Evolutionary conservation across 1,139 yeast species (phyloP).

Genomic region (Zygosaccharomyces sapae): DNA sequence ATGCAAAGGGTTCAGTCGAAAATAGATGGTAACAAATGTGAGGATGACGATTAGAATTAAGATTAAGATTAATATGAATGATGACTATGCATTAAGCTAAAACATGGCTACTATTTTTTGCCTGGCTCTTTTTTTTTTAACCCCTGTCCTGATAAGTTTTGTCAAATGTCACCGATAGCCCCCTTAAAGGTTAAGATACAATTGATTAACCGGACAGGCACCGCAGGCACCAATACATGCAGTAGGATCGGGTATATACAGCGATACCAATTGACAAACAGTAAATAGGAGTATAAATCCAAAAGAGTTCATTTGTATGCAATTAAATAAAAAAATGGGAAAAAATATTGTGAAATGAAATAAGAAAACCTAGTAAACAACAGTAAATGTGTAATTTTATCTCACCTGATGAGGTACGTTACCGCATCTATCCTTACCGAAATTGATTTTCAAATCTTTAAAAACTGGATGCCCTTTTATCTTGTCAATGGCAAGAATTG

Average conservation of each 20-base stretch:
- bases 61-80: neutral
- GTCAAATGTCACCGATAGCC: constrained; percentile 2
- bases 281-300: too few relatives aligned
- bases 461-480: constrained; percentile 49
- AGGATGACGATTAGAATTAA: neutral
- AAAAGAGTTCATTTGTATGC: too few relatives aligned
- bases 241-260: neutral
- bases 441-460: constrained; percentile 61
- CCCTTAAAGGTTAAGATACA: constrained; percentile 1
- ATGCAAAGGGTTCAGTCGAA: neutral
- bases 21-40: neutral
- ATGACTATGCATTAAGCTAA: neutral
- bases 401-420: constrained; percentile 46
- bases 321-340: neutral
- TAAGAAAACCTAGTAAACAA: too few relatives aligned
- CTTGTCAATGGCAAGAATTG: constrained; percentile 77
- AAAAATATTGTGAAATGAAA: neutral
- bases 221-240: neutral
- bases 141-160: constrained; percentile 1
- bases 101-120: neutral
- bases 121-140: neutral
- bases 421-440: constrained; percentile 94
- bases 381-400: constrained; percentile 4
- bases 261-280: too few relatives aligned
- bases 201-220: constrained; percentile 4